Evolutionary conservation across 2,329 filamentous ascomycete species (phyloP).

Genomic region (Dothideomycetes sp.): DNA sequence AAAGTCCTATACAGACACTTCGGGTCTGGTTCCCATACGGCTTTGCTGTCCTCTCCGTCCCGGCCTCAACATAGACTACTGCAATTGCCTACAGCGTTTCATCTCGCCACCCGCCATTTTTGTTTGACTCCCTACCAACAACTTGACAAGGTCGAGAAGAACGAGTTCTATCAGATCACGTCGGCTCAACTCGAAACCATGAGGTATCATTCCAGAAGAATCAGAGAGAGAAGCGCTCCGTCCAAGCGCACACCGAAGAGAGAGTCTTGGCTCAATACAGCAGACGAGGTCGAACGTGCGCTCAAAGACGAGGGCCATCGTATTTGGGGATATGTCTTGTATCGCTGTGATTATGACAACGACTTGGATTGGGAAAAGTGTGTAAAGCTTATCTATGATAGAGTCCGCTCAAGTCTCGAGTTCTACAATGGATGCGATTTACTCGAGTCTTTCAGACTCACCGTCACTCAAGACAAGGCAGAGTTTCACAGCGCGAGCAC

Average conservation of each 20-base stretch:
- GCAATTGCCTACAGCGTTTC: too few species aligned
- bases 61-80: too few species aligned
- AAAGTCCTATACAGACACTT: too few species aligned
- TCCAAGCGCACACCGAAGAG: background rate
- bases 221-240: too few species aligned
- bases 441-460: constrained; percentile 36
- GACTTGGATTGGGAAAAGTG: constrained; percentile 15
- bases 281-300: background rate
- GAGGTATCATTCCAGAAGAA: too few species aligned
- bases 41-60: too few species aligned
- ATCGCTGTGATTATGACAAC: constrained; percentile 16
- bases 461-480: constrained; percentile 24
- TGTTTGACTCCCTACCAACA: too few species aligned
- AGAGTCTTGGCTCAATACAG: background rate
- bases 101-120: too few species aligned
- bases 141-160: too few species aligned
- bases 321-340: constrained; percentile 17
- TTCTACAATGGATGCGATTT: constrained; percentile 24
- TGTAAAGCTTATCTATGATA: constrained; percentile 9
- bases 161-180: too few species aligned
- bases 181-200: too few species aligned
- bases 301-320: constrained; percentile 9
- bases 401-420: constrained; percentile 3
- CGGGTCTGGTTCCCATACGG: too few species aligned
- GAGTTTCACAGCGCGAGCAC: constrained; percentile 14